Evolutionary conservation across 306 rosid genomes (phyloP).

Genomic region (Cucurbita moschata): DNA sequence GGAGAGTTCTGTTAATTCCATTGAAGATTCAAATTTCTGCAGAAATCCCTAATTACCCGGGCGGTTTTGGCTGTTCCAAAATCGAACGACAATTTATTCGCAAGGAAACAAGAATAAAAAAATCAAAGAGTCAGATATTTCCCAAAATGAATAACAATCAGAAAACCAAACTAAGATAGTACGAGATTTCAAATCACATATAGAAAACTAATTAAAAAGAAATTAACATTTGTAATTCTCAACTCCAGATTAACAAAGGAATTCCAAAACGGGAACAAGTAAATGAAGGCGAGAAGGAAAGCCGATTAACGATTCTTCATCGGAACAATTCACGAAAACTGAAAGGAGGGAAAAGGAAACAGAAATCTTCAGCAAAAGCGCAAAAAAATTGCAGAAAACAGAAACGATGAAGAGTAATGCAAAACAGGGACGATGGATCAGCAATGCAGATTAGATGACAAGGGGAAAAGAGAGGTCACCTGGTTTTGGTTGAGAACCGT

Average conservation of each 20-base stretch:
- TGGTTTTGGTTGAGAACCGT: neutral
- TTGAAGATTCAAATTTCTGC: neutral
- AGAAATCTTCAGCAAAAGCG: neutral
- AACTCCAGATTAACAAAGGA: neutral
- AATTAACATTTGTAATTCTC: neutral
- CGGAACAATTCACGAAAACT: neutral
- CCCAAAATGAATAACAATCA: neutral
- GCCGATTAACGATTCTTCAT: neutral
- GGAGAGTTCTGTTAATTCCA: neutral
- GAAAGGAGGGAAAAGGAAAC: neutral
- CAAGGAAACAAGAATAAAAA: neutral
- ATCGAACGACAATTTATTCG: neutral
- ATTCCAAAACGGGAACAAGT: neutral
- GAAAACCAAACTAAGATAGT: neutral
- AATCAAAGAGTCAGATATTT: neutral
- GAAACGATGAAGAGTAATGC: neutral
- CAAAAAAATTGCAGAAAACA: neutral
- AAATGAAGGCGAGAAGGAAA: neutral
- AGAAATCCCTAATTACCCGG: neutral
- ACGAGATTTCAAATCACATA: neutral
- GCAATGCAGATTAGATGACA: neutral
- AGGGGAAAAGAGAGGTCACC: neutral
- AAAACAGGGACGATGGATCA: neutral
- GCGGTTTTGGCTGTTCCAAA: neutral
- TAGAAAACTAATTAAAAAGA: neutral